phyloP scores from a whole-genome alignment of 2,329 filamentous ascomycete genomes.

The Trichophaea hybrida region DNA sequence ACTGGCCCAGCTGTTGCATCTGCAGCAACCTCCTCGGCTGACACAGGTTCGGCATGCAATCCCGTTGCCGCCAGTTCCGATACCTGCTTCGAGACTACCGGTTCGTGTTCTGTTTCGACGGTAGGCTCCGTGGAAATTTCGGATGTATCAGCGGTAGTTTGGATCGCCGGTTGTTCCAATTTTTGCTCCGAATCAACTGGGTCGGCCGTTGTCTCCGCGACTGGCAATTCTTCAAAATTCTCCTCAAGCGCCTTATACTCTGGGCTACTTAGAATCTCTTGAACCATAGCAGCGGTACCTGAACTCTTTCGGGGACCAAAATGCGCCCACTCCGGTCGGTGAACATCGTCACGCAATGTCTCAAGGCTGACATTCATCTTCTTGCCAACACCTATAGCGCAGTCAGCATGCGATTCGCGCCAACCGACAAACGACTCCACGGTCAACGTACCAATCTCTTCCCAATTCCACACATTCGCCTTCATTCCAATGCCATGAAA shows the following conservation, averaged over 20 bases:
- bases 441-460: slow-evolving; percentile 47
- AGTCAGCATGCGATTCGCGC: slow-evolving; percentile 4
- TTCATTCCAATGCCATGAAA: slow-evolving; percentile 98
- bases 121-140: neutral
- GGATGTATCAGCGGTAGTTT: neutral
- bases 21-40: neutral
- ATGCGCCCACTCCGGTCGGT: slow-evolving; percentile 42
- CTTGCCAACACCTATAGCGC: slow-evolving; percentile 37
- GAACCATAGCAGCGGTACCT: slow-evolving; percentile 35
- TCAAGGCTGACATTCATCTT: slow-evolving; percentile 39
- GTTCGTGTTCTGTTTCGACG: neutral
- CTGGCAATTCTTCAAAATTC: neutral
- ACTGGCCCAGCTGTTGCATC: neutral
- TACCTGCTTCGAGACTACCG: neutral
- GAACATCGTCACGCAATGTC: slow-evolving; percentile 31
- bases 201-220: too few relatives aligned
- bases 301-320: slow-evolving; percentile 41
- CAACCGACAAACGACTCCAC: neutral
- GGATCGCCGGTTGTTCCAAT: neutral
- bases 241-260: slow-evolving; percentile 16
- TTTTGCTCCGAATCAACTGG: neutral
- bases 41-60: neutral
- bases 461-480: slow-evolving; percentile 88
- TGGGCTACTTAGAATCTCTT: slow-evolving; percentile 43
- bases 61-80: neutral